Evolutionary conservation across 1,284 basidiomycete species (phyloP), one percentile per base, ranked within the genome.

Genomic region (Malassezia slooffiae): DNA sequence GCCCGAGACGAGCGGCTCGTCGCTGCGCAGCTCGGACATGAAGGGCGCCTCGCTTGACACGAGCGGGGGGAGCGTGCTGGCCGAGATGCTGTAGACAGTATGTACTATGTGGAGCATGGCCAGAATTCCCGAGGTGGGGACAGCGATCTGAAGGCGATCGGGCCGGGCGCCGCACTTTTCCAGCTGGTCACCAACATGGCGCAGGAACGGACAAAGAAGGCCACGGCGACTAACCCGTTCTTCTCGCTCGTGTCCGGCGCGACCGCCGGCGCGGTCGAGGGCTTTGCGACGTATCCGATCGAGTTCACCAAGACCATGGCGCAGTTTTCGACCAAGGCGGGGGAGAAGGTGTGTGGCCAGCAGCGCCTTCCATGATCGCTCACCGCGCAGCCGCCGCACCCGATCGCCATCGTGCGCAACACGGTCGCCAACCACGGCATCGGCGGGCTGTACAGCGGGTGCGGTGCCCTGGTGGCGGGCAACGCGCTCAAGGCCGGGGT

Each of bases 191-290:
- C n/a, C n/a, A n/a, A n/a, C n/a, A n/a, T n/a, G n/a, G n/a, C n/a
- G n/a, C n/a, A n/a, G n/a, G n/a, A n/a, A n/a, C n/a, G n/a, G n/a
- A n/a, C 8, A 7, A 26, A 26, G 24, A 26, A 26, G n/a, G n/a
- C n/a, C n/a, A n/a, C n/a, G n/a, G n/a, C n/a, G 24, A 37, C 33
- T 12, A 61, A 61, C 23, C 60, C 62, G 3, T 43, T 60, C 26
- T 57, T 56, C 43, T 65, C 62, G 12, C 56, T 65, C 38, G 50
- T 54, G 30, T 91, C 91, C 1, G 91, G 93, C 20, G 79, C 87
- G n/a, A 83, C 83, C 0, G 91, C 91, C 15, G 91, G 93, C 15
- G 89, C 83, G 3, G 76, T 95, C 38, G 91, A 96, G 74, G 87
- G 75, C 8, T 75, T 76, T 52, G 61, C 75, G 26, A 62, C 83